These are phyloP conservation scores for Russula brevipes DNA, from an alignment of 768 basidiomycete genomes.

Conservation along the genomic window DNA sequence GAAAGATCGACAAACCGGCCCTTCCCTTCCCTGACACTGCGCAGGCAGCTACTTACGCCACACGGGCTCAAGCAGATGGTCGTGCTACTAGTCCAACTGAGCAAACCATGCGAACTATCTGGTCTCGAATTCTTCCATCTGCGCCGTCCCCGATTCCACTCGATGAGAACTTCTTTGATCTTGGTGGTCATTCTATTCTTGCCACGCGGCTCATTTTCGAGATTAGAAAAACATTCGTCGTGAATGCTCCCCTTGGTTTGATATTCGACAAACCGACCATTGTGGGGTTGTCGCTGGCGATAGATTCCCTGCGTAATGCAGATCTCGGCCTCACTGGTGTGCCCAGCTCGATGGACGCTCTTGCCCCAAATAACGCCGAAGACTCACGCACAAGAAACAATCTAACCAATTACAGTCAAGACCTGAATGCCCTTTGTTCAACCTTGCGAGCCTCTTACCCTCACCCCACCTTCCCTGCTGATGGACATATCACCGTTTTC, in stretches of 20 bases:
- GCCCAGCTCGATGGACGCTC: slow-evolving; percentile 19
- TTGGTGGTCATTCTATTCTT: slow-evolving; percentile 97
- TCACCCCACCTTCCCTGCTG: slow-evolving; percentile 53
- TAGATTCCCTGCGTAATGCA: slow-evolving; percentile 69
- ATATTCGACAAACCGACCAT: slow-evolving; percentile 92
- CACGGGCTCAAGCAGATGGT: slow-evolving; percentile 32
- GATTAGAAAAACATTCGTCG: slow-evolving; percentile 85
- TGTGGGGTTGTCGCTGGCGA: slow-evolving; percentile 61
- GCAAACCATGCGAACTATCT: slow-evolving; percentile 76
- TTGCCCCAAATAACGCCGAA: not conserved
- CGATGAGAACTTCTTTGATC: slow-evolving; percentile 96
- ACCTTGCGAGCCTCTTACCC: slow-evolving; percentile 58
- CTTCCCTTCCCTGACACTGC: slow-evolving; percentile 98
- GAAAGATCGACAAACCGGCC: slow-evolving; percentile 97
- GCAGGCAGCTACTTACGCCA: slow-evolving; percentile 46
- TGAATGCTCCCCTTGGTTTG: slow-evolving; percentile 86
- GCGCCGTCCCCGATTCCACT: slow-evolving; percentile 72
- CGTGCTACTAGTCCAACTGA: slow-evolving; percentile 62
- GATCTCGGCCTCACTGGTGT: slow-evolving; percentile 68
- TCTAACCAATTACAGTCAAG: slow-evolving; percentile 49
- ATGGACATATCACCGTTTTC: slow-evolving; percentile 69
- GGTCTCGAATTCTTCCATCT: slow-evolving; percentile 75
- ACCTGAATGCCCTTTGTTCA: slow-evolving; percentile 59
- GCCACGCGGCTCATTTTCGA: slow-evolving; percentile 97
- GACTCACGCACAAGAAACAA: not conserved